phyloP scores from a whole-genome alignment of 352 stramenopile genomes.

The Elongisporangium senticosum region DNA sequence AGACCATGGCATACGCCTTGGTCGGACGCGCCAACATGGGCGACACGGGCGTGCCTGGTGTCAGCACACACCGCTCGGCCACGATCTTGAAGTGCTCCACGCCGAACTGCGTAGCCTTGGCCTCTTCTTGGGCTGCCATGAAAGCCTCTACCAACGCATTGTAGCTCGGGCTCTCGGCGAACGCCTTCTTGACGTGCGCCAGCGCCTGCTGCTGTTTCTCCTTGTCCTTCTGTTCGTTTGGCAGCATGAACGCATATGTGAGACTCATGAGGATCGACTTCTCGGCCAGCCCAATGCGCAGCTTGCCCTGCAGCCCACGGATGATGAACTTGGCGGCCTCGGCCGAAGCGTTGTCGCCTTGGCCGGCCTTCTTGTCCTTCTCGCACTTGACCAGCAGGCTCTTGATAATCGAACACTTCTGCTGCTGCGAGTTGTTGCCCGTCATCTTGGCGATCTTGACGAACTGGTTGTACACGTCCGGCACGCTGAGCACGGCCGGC shows the following conservation, averaged over 20 bases:
- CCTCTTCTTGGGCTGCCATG: conserved; percentile 39
- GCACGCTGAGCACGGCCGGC: conserved; percentile 68
- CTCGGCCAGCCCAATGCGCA: conserved; percentile 96
- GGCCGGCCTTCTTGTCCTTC: conserved; percentile 61
- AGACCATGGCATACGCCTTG: conserved; percentile 95
- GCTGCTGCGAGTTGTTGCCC: conserved; percentile 94
- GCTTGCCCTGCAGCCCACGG: conserved; percentile 96
- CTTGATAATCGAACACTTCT: conserved; percentile 98
- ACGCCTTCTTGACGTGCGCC: conserved; percentile 96
- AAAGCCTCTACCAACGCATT: conserved; percentile 93
- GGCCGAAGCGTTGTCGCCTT: conserved; percentile 61
- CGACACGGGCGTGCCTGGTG: conserved; percentile 95
- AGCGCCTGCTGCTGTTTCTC: conserved; percentile 87
- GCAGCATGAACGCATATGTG: conserved; percentile 93
- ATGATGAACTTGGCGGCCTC: conserved; percentile 97
- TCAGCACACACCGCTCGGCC: conserved; percentile 84
- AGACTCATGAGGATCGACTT: conserved; percentile 97
- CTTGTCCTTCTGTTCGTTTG: conserved; percentile 77
- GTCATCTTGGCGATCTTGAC: conserved; percentile 93
- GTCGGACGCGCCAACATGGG: conserved; percentile 99
- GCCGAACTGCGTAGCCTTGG: conserved; percentile 8
- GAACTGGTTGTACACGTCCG: conserved; percentile 86
- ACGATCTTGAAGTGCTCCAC: conserved; percentile 12
- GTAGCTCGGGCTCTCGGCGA: conserved; percentile 96
- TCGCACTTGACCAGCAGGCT: conserved; percentile 92